phyloP scores from a whole-genome alignment of 345 rosid species.

The Citrus unshiu region DNA sequence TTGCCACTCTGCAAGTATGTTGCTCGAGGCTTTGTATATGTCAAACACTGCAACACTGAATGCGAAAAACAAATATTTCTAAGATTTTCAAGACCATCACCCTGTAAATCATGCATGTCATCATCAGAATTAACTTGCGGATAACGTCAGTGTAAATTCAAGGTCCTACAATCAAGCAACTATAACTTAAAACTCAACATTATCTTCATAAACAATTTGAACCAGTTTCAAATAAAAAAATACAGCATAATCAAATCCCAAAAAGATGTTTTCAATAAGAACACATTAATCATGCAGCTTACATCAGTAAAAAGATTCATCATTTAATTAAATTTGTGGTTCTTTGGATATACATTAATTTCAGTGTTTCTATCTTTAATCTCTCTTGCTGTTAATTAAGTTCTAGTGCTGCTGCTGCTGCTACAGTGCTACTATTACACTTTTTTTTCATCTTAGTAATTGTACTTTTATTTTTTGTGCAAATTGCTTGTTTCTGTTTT shows the following conservation, averaged over 20 bases:
- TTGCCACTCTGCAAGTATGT: conserved; percentile 76
- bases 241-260: background rate
- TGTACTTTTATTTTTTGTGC: conserved; percentile 1
- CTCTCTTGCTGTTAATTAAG: background rate
- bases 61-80: too few species aligned
- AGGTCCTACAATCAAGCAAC: background rate
- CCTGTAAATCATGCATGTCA: too few species aligned
- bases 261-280: background rate
- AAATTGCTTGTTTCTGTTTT: background rate
- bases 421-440: background rate
- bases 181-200: background rate
- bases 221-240: background rate
- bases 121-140: too few species aligned
- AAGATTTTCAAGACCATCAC: too few species aligned
- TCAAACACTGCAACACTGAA: conserved; percentile 74
- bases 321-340: background rate
- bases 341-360: conserved; percentile 1
- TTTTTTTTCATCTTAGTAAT: background rate
- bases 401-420: background rate
- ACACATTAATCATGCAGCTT: background rate
- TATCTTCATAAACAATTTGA: background rate
- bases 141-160: too few species aligned
- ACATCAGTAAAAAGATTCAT: background rate
- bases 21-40: conserved; percentile 89
- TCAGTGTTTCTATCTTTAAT: conserved; percentile 6